Evolutionary conservation across 495 filamentous ascomycete species (phyloP), one percentile per base, ranked within the genome.

Genomic region (Letharia columbiana): DNA sequence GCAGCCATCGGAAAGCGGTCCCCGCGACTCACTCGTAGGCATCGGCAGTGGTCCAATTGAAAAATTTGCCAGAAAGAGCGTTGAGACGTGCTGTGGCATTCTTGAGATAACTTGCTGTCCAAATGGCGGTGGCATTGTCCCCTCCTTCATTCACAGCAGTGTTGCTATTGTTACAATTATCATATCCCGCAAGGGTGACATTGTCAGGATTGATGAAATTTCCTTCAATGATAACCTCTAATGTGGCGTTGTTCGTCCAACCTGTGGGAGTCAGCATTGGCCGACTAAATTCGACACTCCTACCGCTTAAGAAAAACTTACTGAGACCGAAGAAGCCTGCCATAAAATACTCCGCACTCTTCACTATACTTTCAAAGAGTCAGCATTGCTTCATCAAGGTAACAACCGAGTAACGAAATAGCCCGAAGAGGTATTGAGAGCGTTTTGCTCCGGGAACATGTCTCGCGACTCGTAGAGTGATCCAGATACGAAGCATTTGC

Each of bases 311-410:
- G 8, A 7, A 17, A 56, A 31, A 35, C 52, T 33, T 56, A 56
- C 54, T 76, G 7, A 86, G 78, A 1, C 84, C 83, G 71, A 87
- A 87, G 76, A 86, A 85, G 59, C 81, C 81, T 17, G 80, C 73
- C 31, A 81, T 58, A 71, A 82, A 80, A 70, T 82, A 76, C 68
- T 83, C 78, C 1, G 75, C 74, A 61, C 70, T 74, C 60, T 78
- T 74, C 17, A 77, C 66, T 81, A 85, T 82, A 3, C 83, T 56
- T 17, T 35, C 28, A 35, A 6, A 31, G 28, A 33, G 31, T 56
- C 31, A 56, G 52, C 52, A 35, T 18, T 17, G 0, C 28, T 23
- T 56, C 17, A 1, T n/a, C 45, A 28, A 56, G 12, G 3, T 18
- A 35, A 17, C 33, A 4, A 7, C 31, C 12, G 52, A 56, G 28